Evolutionary conservation across 2,329 filamentous ascomycete genomes (phyloP), one percentile per base, ranked within the genome.

Genomic region (Aspergillus alliaceus): DNA sequence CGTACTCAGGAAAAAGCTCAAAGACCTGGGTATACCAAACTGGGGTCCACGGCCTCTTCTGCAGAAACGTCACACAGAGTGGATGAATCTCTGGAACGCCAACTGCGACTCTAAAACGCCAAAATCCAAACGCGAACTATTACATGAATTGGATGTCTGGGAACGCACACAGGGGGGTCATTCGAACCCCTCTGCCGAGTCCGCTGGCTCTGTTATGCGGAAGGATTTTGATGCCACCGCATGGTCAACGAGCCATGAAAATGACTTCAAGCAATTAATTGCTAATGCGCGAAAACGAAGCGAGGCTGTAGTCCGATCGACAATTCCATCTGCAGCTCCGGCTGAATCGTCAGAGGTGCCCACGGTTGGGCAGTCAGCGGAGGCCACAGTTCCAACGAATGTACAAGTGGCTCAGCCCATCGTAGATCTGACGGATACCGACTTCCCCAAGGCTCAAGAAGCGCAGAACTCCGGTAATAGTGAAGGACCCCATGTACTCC

Each of bases 31-130:
- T 1, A 87, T 98, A 56, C 88, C 91, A 0, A 83, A 81, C 9
- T 80, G 78, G 58, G 95, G 95, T 1, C 75, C 82, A 0, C 88
- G 88, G 46, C 78, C 82, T 46, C 80, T 93, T 1, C 79, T 98
- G 53, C 89, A 93, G 70, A 84, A 83, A 63, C 85, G 96, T 18
- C 93, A 98, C 68, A 90, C 85, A 24, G 95, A 99, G 74, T 99
- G 93, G 93, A 83, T 95, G 51, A 97, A 95, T 35, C 77, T 99
- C 18, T 97, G 91, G 89, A 99, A 99, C 72, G 90, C 96, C 11
- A 99, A 99, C 71, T 96, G 92, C 75, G 95, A 99, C 73, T 89
- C 93, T 2, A 84, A 84, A 34, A 79, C 80, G 1, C 91, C 91
- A 0, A 90, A 89, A 69, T 80, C 81, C 11, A 91, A 90, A 61